Base-by-base conservation (phyloP, 495 filamentous ascomycete species). In the Cercophora samala region DNA sequence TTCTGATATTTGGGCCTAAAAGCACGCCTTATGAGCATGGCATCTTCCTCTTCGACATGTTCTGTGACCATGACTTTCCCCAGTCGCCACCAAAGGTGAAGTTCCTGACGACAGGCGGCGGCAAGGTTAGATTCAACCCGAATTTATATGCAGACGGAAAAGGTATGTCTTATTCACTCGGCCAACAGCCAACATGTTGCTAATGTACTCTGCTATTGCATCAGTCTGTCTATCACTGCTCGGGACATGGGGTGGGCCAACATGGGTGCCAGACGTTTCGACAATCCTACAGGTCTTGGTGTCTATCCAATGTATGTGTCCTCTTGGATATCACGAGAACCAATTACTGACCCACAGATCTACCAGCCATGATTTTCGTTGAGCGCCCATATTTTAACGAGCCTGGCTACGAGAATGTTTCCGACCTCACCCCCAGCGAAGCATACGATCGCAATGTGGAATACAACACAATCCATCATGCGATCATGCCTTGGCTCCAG, bases 21-120 rank as follows among this genome's bases (percentile, higher is more conserved):
- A 80, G 74, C 11, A 88, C 87, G 11, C 87, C 87, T 17, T 89
- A 90, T 78, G 83, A 87, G 68, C 74, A 84, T 53, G 87, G 86
- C 0, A 68, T 88, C 15, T 89, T 88, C 72, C 87, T 87, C 73
- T 88, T 89, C 64, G 85, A 89, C 69, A 64, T 89, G 61, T 80
- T 78, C 60, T 83, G 82, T 62, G 69, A 66, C 15, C 8, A 56
- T 0, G 66, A 82, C 18, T 90, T 85, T 58, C 87, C 87, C 0
- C 66, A 67, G 2, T 65, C 56, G 1, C 82, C 87, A 17, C 87
- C 87, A 0, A 67, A 76, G 60, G 78, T 87, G 72, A 61, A 67
- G 11, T 87, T 88, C 71, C 78, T 74, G 37, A 83, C 83, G 5
- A 83, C 86, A 0, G 83, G 81, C 13, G 70, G 74, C 8, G 84